Evolutionary conservation across 2,329 filamentous ascomycete genomes (phyloP).

Genomic region (Myriosclerotinia curreyana): DNA sequence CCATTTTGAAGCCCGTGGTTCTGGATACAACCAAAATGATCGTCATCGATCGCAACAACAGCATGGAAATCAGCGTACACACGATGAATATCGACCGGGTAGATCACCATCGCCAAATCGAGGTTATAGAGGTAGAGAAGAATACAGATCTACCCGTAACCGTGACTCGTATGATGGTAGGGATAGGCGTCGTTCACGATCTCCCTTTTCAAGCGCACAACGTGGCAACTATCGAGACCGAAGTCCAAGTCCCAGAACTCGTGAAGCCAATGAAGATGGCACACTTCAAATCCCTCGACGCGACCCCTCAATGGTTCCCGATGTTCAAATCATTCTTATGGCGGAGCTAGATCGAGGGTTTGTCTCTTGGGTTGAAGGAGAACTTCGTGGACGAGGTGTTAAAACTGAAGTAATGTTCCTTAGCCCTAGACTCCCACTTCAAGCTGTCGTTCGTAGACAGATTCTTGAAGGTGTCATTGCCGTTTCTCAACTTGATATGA

Average conservation of each 20-base stretch:
- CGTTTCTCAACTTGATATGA: constrained; percentile 71
- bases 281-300: constrained; percentile 71
- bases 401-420: constrained; percentile 77
- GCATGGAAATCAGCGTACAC: constrained; percentile 46
- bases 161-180: constrained; percentile 35
- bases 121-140: constrained; percentile 27
- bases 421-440: constrained; percentile 70
- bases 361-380: constrained; percentile 74
- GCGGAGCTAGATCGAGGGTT: constrained; percentile 78
- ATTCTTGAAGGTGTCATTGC: constrained; percentile 86
- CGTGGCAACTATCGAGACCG: constrained; percentile 60
- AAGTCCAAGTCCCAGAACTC: constrained; percentile 64
- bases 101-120: constrained; percentile 29
- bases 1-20: constrained; percentile 38
- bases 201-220: constrained; percentile 52
- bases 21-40: constrained; percentile 44
- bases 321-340: constrained; percentile 82
- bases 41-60: constrained; percentile 38
- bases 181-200: constrained; percentile 63
- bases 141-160: constrained; percentile 26
- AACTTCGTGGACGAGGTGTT: constrained; percentile 69
- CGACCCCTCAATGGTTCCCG: constrained; percentile 72
- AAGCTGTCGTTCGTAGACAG: constrained; percentile 77
- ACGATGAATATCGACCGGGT: constrained; percentile 56
- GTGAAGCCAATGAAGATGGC: constrained; percentile 54